Percentiles rank a stretch among this genome's conserved stretches.
phyloP scores from a whole-genome alignment of 2,329 filamentous ascomycete genomes.

The Chaetomiaceae sp. region DNA sequence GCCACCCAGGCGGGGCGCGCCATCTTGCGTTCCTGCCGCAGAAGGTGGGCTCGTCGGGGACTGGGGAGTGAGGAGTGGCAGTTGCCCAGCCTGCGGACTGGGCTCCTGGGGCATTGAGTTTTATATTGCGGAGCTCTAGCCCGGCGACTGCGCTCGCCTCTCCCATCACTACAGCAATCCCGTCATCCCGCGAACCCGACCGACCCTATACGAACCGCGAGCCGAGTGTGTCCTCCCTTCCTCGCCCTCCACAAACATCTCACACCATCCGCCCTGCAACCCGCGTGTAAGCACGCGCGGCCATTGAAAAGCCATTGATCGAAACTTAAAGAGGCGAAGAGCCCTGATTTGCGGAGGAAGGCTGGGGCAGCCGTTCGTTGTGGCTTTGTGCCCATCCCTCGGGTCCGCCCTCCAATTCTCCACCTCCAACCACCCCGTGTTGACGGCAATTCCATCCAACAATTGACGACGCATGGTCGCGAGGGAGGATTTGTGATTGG shows the following conservation, averaged over 20 bases:
- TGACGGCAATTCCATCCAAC: conserved; percentile 1
- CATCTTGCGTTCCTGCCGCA: conserved; percentile 24
- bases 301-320: neutral
- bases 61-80: conserved; percentile 8
- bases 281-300: neutral
- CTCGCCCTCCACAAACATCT: neutral
- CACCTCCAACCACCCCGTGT: conserved; percentile 13
- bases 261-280: neutral
- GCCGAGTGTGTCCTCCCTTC: too few relatives aligned
- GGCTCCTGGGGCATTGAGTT: conserved; percentile 24
- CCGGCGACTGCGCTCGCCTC: conserved; percentile 9
- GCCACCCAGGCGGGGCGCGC: conserved; percentile 19
- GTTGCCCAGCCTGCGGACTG: conserved; percentile 13
- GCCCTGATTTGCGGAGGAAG: neutral
- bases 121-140: conserved; percentile 26
- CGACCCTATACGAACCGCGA: too few relatives aligned
- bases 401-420: conserved; percentile 4
- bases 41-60: conserved; percentile 12
- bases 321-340: conserved; percentile 9
- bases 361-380: too few relatives aligned
- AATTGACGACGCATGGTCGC: conserved; percentile 3
- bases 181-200: too few relatives aligned
- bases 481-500: neutral
- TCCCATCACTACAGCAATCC: conserved; percentile 21
- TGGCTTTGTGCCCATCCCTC: too few relatives aligned